Evolutionary conservation across 257 asterid genomes (phyloP).

Genomic region (Penstemon barbatus): DNA sequence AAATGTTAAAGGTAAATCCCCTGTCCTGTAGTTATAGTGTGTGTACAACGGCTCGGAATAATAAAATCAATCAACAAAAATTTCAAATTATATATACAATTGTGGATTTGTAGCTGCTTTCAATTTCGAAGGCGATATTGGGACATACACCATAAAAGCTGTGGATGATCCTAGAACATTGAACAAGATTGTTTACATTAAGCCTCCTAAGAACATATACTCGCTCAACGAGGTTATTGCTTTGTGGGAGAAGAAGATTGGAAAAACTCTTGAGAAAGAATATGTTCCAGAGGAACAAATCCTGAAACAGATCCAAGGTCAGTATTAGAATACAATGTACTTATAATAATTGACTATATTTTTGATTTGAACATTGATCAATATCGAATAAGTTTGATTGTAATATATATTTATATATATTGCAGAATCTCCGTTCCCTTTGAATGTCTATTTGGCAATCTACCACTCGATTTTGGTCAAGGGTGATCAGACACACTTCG

Average conservation of each 20-base stretch:
- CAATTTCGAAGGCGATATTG: constrained; percentile 63
- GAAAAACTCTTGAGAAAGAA: constrained; percentile 55
- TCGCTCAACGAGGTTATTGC: constrained; percentile 63
- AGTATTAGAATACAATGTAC: neutral
- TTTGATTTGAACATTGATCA: neutral
- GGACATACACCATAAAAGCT: constrained; percentile 54
- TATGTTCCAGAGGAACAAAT: constrained; percentile 58
- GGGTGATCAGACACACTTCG: constrained; percentile 61
- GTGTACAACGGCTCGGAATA: too few relatives aligned
- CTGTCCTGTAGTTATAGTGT: too few relatives aligned
- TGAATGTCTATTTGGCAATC: constrained; percentile 41
- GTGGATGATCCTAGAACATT: constrained; percentile 72
- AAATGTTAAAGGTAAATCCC: constrained; percentile 52
- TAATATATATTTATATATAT: neutral
- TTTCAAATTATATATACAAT: too few relatives aligned
- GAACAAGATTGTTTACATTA: constrained; percentile 61
- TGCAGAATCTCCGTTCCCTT: constrained; percentile 54
- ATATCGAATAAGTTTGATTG: neutral
- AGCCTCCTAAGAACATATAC: constrained; percentile 50
- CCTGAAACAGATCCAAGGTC: constrained; percentile 56
- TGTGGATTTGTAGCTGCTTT: constrained; percentile 43
- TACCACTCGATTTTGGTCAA: constrained; percentile 51
- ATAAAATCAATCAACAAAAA: too few relatives aligned
- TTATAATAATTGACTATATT: neutral
- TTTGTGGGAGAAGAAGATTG: constrained; percentile 79